Base-by-base conservation (phyloP, 1,284 basidiomycete genomes). In the Rhodotorula sp. region DNA sequence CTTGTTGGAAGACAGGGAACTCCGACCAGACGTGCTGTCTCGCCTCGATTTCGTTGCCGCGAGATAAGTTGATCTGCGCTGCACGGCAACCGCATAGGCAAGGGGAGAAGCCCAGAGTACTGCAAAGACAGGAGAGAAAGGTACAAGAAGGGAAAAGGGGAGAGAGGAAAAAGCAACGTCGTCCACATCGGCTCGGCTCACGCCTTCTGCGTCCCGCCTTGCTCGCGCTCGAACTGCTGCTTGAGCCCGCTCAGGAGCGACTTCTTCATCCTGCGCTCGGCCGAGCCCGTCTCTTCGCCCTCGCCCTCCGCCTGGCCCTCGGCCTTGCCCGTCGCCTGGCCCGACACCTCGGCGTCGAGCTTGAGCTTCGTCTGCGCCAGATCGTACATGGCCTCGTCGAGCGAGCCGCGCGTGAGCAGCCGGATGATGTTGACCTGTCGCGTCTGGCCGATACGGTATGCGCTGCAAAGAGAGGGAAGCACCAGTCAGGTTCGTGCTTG, bases 331-430 rank as follows among this genome's bases (percentile, higher is more conserved):
- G 48, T 10, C 16, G 42, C 41, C n/a, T n/a, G 45, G 9, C 46
- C 42, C 23, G 93, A 92, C 41, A 97, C 93, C 21, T 93, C 93
- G 78, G 93, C 91, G 80, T 97, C 94, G 21, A 97, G 84, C 49
- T 90, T 90, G 64, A 97, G 85, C 82, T 97, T 97, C 52, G 92
- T 93, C 81, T 90, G 85, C 5, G 93, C 94, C 21, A 97, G 87
- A n/a, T 86, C 86, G 44, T 93, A 82, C 87, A 97, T 97, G n/a
- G 50, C 93, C 82, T 97, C 95, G 83, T 84, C 74, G 62, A 74
- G 64, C 19, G 70, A 76, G 49, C 68, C 58, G n/a, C 53, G 44
- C 45, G 72, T 74, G 58, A 74, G 75, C 21, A 67, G 70, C 44
- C 66, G 64, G 80, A 97, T 88, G 7, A 99, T 81, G 7, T 76